Evolutionary conservation across 768 basidiomycete genomes (phyloP), one percentile per base, ranked within the genome.

Genomic region (Mrakia frigida): DNA sequence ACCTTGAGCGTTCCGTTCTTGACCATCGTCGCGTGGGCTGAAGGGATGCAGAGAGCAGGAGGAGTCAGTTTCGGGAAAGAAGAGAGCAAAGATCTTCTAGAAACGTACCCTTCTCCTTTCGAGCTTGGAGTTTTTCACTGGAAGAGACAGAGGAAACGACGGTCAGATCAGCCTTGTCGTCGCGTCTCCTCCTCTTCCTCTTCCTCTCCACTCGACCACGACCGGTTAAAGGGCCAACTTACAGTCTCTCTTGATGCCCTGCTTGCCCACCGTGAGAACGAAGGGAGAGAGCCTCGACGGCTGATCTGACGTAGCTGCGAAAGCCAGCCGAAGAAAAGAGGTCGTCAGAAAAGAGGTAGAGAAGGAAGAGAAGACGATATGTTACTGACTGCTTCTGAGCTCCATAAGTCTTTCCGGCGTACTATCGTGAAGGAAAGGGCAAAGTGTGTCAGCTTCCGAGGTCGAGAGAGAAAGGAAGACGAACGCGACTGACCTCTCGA

Each of bases 1-100:
- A 50, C 46, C 46, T 50, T 50, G 46, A 50, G 46, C 56, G 56
- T 56, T 56, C 56, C 56, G n/a, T 56, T 56, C 56, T 56, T 56
- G 25, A n/a, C 28, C 56, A 56, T 56, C 13, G 56, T 56, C 0
- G 56, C 56, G 23, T 56, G 56, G 3, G 56, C 25, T n/a, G 28
- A 13, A 16, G 16, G 2, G 25, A 53, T 14, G 2, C 4, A 53
- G 52, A 18, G 16, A 21, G 28, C 11, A 10, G 10, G 0, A 28
- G n/a, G 56, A 56, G 56, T 56, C 56, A 56, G 56, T n/a, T 53
- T n/a, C 21, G 7, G 21, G 16, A 18, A 21, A 1, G 21, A 53
- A 6, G 18, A 21, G 16, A 53, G 6, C 21, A 25, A n/a, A n/a
- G 23, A 3, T n/a, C 56, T 50, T 3, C 16, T 46, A 7, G 43